Conservation (phyloP, 1,139 yeast species). For the Saccharomycopsis hybrid region DNA sequence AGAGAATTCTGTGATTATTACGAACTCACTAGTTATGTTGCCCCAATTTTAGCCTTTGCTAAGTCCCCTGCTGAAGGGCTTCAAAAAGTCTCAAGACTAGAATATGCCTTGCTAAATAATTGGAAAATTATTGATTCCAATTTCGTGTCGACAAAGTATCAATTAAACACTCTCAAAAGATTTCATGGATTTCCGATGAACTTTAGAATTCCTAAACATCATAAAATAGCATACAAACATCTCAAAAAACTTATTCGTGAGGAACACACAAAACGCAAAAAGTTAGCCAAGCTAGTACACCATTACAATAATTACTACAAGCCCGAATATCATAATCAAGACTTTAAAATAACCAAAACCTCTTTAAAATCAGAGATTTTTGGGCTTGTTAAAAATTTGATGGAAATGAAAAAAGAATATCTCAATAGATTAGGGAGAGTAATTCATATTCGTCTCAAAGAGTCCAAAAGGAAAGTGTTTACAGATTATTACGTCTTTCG, state of each 20-base stretch:
- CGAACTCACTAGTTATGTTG: background rate
- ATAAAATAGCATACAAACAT: background rate
- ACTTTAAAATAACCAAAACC: too few species aligned
- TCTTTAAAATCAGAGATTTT: background rate
- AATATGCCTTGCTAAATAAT: background rate
- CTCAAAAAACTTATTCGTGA: background rate
- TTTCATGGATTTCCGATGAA: conserved; percentile 9
- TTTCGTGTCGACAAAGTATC: background rate
- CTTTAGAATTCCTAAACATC: conserved; percentile 4
- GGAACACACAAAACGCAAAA: background rate
- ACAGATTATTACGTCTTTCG: conserved; percentile 10
- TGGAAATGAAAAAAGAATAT: background rate
- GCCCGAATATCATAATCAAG: background rate
- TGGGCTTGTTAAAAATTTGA: background rate
- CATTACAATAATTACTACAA: too few species aligned
- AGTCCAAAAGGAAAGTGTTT: conserved; percentile 7
- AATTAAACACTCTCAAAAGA: background rate
- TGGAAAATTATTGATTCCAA: conserved; percentile 6
- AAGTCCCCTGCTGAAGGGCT: background rate
- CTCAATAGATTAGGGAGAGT: conserved; percentile 2
- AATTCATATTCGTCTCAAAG: conserved; percentile 4
- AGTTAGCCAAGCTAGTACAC: background rate
- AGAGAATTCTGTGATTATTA: background rate
- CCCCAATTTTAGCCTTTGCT: background rate
- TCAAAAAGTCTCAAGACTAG: background rate